Evolutionary conservation across 139 green algal genomes (phyloP).

Genomic region (Spirogloea muscicola): DNA sequence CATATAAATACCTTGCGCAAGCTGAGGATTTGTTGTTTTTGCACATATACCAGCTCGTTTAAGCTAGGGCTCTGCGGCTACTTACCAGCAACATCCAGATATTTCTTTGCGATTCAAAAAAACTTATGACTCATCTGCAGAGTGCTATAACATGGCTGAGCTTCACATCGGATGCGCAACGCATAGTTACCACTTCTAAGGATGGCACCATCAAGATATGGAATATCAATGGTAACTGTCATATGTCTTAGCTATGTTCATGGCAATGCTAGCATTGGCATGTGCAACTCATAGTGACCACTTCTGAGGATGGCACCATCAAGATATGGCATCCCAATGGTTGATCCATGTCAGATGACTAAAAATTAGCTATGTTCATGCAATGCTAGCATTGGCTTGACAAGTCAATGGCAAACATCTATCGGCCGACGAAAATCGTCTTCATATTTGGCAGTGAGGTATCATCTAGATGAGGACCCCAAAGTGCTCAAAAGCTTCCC

Average conservation of each 20-base stretch:
- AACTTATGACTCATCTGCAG: too few relatives aligned
- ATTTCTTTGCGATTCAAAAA: too few relatives aligned
- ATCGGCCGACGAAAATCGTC: background rate
- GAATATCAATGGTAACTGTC: constrained; percentile 40
- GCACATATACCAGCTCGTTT: too few relatives aligned
- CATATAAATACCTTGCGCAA: too few relatives aligned
- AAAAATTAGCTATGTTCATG: background rate
- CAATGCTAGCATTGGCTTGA: background rate
- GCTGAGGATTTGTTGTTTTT: too few relatives aligned
- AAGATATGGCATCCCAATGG: background rate
- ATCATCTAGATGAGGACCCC: constrained; percentile 44
- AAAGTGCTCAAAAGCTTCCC: constrained; percentile 29
- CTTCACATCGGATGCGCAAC: constrained; percentile 29
- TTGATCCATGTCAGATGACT: background rate
- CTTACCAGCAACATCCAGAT: too few relatives aligned
- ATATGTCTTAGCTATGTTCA: background rate
- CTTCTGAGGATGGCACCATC: background rate
- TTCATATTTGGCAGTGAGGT: constrained; percentile 18
- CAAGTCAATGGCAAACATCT: background rate
- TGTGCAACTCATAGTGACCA: background rate
- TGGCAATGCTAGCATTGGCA: background rate
- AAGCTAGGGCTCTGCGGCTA: too few relatives aligned
- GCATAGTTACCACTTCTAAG: constrained; percentile 42
- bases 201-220: constrained; percentile 45
- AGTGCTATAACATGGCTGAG: constrained; percentile 36